Evolutionary conservation across 352 stramenopile genomes (phyloP).

Genomic region (Phytophthora meadii): DNA sequence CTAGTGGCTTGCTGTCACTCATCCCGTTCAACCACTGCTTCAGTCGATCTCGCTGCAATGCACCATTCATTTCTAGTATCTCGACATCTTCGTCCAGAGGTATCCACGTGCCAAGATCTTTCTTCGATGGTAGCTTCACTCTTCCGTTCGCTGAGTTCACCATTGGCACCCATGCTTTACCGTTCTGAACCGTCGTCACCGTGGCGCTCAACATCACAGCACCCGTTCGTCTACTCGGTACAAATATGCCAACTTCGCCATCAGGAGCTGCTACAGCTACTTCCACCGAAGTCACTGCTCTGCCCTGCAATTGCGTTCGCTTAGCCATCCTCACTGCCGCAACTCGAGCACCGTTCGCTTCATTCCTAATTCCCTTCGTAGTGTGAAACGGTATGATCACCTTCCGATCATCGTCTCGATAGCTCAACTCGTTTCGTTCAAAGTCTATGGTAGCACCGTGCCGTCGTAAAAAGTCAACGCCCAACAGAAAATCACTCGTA

Average conservation of each 20-base stretch:
- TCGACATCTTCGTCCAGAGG: neutral
- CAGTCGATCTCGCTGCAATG: neutral
- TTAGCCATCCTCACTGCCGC: too few relatives aligned
- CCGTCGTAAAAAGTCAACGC: too few relatives aligned
- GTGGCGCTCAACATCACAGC: conserved; percentile 3
- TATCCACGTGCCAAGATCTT: conserved; percentile 4
- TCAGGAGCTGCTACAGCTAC: neutral
- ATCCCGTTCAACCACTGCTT: neutral
- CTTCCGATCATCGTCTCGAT: too few relatives aligned
- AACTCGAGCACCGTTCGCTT: too few relatives aligned
- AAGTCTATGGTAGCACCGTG: too few relatives aligned
- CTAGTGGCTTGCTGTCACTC: too few relatives aligned
- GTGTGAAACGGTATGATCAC: too few relatives aligned
- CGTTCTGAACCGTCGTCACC: neutral
- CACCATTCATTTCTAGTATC: conserved; percentile 1
- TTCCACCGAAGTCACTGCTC: neutral
- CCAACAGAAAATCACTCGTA: too few relatives aligned
- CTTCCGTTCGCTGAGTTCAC: neutral
- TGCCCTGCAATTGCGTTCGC: too few relatives aligned
- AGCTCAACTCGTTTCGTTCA: too few relatives aligned
- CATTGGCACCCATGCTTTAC: neutral
- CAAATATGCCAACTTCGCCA: neutral
- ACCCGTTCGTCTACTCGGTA: neutral
- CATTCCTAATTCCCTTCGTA: too few relatives aligned
- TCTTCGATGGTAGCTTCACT: neutral